A percentile compares a stretch with the other conserved stretches of the same genome.
These are phyloP conservation scores for Cenchrus fungigraminus DNA, from an alignment of 176 grass and related monocot species.

Conservation along the genomic window DNA sequence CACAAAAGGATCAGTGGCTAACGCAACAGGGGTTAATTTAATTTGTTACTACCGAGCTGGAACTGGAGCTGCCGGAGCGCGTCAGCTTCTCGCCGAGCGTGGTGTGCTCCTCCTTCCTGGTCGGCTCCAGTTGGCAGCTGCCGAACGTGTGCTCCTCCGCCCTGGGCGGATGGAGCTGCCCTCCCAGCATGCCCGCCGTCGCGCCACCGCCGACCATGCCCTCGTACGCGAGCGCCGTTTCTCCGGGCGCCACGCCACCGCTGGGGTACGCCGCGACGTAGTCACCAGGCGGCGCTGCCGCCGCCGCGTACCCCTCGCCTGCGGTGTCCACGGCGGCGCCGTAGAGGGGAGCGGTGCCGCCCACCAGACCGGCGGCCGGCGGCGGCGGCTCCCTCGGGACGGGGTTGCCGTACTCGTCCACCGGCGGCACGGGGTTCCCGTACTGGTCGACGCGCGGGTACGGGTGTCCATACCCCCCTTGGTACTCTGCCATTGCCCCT, in stretches of 20 bases:
- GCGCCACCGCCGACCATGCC: constrained; percentile 16
- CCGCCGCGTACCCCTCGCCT: not conserved
- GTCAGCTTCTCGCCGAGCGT: constrained; percentile 49
- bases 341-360: not conserved
- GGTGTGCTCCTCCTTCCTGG: constrained; percentile 38
- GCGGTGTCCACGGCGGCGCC: not conserved
- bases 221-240: constrained; percentile 3
- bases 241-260: not conserved
- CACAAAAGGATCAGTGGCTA: too few relatives aligned
- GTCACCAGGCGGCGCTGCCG: not conserved
- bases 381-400: constrained; percentile 38
- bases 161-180: not conserved
- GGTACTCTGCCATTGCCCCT: constrained; percentile 41
- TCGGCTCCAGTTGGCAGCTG: constrained; percentile 22
- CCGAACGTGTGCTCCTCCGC: constrained; percentile 2
- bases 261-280: not conserved
- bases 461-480: constrained; percentile 50
- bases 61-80: constrained; percentile 62
- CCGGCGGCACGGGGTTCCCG: constrained; percentile 64
- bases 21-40: too few relatives aligned
- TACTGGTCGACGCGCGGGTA: constrained; percentile 70
- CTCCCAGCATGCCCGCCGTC: constrained; percentile 16
- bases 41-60: not conserved
- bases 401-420: constrained; percentile 69
- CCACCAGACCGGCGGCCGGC: not conserved